Percentiles rank a stretch among this genome's conserved stretches.
Conservation (phyloP, 2,329 filamentous ascomycete species). For the Xylaria sp. region DNA sequence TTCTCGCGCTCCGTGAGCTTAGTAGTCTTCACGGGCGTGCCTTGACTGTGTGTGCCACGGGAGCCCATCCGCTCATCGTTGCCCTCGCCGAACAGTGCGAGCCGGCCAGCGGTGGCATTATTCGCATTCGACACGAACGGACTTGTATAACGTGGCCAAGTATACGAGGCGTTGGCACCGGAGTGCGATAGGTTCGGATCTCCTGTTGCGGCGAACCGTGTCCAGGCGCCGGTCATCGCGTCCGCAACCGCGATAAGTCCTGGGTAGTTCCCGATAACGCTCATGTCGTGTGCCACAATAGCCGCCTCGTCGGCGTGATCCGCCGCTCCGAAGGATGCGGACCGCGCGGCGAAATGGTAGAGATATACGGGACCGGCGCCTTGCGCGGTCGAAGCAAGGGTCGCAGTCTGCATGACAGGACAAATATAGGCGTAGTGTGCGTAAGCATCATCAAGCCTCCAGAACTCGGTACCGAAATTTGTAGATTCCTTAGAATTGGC, state of each 20-base stretch:
- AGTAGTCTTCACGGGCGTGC: conserved; percentile 57
- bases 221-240: conserved; percentile 59
- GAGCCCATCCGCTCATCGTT: conserved; percentile 64
- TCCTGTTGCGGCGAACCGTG: conserved; percentile 51
- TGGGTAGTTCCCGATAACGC: conserved; percentile 47
- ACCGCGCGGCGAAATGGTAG: conserved; percentile 69
- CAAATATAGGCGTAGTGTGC: conserved; percentile 73
- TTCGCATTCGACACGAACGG: conserved; percentile 48
- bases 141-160: conserved; percentile 59
- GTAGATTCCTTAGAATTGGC: conserved; percentile 50
- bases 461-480: conserved; percentile 64
- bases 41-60: conserved; percentile 51
- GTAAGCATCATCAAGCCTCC: conserved; percentile 69
- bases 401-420: conserved; percentile 70
- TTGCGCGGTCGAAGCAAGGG: conserved; percentile 52
- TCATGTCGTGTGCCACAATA: conserved; percentile 58
- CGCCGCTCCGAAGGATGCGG: conserved; percentile 52
- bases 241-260: conserved; percentile 55
- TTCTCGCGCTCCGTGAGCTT: conserved; percentile 57
- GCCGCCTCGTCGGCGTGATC: conserved; percentile 61
- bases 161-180: conserved; percentile 34
- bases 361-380: conserved; percentile 57
- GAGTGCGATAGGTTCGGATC: conserved; percentile 42
- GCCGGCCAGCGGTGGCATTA: conserved; percentile 45
- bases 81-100: conserved; percentile 68